Percentiles rank a stretch among this genome's conserved stretches.
phyloP scores from a whole-genome alignment of 805 yeast species.

The Kodamaea sagamina region DNA sequence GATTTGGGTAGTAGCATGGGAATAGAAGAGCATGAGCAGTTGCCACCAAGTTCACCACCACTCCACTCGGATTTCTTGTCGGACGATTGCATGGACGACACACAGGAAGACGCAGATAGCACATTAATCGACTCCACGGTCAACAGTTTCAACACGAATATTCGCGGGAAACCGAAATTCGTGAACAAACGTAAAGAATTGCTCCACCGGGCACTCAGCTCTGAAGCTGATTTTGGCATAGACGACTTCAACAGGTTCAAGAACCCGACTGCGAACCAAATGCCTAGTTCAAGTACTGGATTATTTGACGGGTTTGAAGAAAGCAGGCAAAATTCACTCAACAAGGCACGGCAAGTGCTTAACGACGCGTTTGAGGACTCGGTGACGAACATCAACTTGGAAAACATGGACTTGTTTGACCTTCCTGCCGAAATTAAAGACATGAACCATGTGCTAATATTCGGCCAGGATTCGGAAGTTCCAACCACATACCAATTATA shows the following conservation, averaged over 20 bases:
- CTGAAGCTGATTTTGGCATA: slow-evolving; percentile 51
- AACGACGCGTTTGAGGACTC: slow-evolving; percentile 51
- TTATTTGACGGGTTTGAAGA: slow-evolving; percentile 22
- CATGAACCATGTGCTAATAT: slow-evolving; percentile 53
- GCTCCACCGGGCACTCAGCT: slow-evolving; percentile 20
- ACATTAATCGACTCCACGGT: slow-evolving; percentile 4
- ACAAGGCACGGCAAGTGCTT: slow-evolving; percentile 44
- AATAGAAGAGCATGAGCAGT: slow-evolving; percentile 4
- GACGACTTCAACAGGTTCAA: slow-evolving; percentile 49
- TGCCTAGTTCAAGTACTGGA: slow-evolving; percentile 34
- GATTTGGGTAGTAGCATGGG: slow-evolving; percentile 9
- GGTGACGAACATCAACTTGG: slow-evolving; percentile 46
- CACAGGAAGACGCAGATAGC: slow-evolving; percentile 13
- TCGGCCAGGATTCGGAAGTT: slow-evolving; percentile 23
- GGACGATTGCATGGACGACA: slow-evolving; percentile 18
- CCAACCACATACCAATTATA: slow-evolving; percentile 46
- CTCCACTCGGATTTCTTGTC: slow-evolving; percentile 7
- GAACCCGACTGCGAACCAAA: slow-evolving; percentile 26
- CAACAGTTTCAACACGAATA: slow-evolving; percentile 4
- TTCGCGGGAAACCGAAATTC: slow-evolving; percentile 7
- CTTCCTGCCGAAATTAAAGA: slow-evolving; percentile 63
- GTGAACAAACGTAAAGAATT: slow-evolving; percentile 7
- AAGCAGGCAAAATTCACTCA: slow-evolving; percentile 18
- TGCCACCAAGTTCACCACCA: slow-evolving; percentile 13
- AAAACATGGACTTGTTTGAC: slow-evolving; percentile 46